A percentile compares a stretch with the other conserved stretches of the same genome.
Evolutionary conservation across 345 rosid genomes (phyloP).

Genomic region (Camelina laxa): DNA sequence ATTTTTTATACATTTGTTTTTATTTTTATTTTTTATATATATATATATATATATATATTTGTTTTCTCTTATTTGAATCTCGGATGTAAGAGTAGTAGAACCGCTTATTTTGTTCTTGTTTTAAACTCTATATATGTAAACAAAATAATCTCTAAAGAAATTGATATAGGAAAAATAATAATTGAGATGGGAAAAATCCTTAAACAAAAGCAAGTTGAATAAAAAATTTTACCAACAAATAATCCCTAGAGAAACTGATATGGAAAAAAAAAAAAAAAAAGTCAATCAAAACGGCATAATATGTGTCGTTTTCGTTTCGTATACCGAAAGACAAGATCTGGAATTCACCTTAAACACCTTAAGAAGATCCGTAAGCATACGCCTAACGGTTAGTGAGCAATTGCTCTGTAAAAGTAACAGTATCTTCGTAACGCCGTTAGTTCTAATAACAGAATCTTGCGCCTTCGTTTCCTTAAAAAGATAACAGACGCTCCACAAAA

Average conservation of each 20-base stretch:
- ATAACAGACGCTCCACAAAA: slow-evolving; percentile 79
- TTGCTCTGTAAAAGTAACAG: slow-evolving; percentile 86
- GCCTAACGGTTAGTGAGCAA: slow-evolving; percentile 73
- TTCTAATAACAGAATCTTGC: slow-evolving; percentile 57
- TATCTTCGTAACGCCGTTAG: slow-evolving; percentile 72
- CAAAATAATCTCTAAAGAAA: too few relatives aligned
- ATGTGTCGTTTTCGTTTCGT: slow-evolving; percentile 89
- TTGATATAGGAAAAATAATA: too few relatives aligned
- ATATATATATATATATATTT: too few relatives aligned
- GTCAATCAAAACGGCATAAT: slow-evolving; percentile 74
- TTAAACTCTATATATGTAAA: too few relatives aligned
- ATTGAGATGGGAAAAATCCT: too few relatives aligned
- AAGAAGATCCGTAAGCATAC: slow-evolving; percentile 75
- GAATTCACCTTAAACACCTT: slow-evolving; percentile 69
- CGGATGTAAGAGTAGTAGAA: too few relatives aligned
- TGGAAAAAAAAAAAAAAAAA: background rate
- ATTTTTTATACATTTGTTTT: too few relatives aligned
- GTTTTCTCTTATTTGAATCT: too few relatives aligned
- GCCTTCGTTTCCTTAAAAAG: slow-evolving; percentile 66
- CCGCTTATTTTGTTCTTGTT: too few relatives aligned
- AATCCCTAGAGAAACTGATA: background rate
- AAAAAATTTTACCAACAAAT: background rate
- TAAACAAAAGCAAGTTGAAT: too few relatives aligned
- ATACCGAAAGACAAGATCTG: slow-evolving; percentile 65
- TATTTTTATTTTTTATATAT: too few relatives aligned